Base-by-base conservation (phyloP, 768 basidiomycete species). In the Suillus fuscotomentosus region DNA sequence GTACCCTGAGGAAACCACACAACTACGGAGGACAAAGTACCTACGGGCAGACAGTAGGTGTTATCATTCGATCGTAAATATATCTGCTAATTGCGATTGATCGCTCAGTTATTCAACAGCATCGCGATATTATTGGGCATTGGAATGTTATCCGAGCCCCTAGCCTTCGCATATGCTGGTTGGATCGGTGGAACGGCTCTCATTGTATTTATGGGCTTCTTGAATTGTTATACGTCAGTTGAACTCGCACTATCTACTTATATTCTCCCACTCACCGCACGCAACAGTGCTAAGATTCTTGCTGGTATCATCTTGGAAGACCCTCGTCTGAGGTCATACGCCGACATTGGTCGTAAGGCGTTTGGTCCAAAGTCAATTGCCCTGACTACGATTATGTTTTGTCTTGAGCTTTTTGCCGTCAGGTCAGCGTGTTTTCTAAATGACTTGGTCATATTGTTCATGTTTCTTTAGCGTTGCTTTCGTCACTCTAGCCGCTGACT, bases 161-260 rank as follows among this genome's bases (percentile, higher is more conserved):
- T 97, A 31, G 96, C 96, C 0, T 97, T 97, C 70, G 87, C 95
- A 1, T 94, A 93, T 70, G 86, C 94, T 2, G 97, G 96, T 3
- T 98, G 96, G 96, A 77, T 89, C 20, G 79, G 83, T 43, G 96
- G 97, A 1, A 89, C 88, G 1, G 8, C 83, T 31, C 79, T 98
- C 17, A 86, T 97, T 63, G 72, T 92, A 13, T 84, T 85, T 60
- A 95, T 94, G 70, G 94, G 90, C 0, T 82, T 84, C 64, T 75
- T 96, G 20, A 90, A 94, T 9, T 97, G 94, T 72, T 93, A 97
- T 75, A 95, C 94, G 94, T 95, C 71, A 63, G 91, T 84, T 9
- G 36, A 56, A 42, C 45, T 43, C 34, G 5, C 17, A 22, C 5
- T 24, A 20, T 57, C 39, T 22, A 41, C 27, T 15, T 11, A 54